Conservation (phyloP, 306 rosid species). For the Glycine tomentella region DNA sequence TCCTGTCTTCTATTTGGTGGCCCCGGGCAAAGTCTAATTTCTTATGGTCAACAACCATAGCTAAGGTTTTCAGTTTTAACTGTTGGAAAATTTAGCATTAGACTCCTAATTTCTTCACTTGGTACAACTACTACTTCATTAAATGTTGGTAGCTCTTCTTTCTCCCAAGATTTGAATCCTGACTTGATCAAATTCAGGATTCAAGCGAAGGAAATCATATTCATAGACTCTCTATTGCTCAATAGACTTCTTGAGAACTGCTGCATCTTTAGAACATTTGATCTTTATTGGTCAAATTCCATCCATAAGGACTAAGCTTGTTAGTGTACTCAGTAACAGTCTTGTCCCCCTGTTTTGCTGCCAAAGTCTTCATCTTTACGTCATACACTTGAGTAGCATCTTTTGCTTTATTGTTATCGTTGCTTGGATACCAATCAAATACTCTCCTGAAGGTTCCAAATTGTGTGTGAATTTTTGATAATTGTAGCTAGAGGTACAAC, state of each 20-base stretch:
- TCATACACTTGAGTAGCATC: background rate
- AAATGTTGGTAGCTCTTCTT: too few species aligned
- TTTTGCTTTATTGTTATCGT: background rate
- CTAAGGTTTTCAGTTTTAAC: too few species aligned
- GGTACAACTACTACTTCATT: too few species aligned
- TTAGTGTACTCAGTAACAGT: background rate
- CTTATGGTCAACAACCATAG: too few species aligned
- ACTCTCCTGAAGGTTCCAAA: background rate
- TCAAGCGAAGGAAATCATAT: too few species aligned
- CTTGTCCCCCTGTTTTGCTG: background rate
- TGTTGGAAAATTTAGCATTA: too few species aligned
- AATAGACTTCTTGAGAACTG: background rate
- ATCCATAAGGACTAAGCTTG: background rate
- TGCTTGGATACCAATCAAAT: background rate
- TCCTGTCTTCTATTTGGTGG: too few species aligned
- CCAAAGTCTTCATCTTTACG: background rate
- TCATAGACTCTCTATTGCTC: background rate
- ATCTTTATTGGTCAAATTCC: background rate
- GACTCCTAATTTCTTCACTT: too few species aligned
- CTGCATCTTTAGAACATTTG: background rate
- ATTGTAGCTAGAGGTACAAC: background rate
- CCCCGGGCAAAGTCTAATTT: too few species aligned
- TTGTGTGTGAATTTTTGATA: conserved; percentile 2
- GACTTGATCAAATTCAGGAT: too few species aligned
- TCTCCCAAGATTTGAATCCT: too few species aligned